A percentile compares a stretch with the other conserved stretches of the same genome.
Conservation (phyloP, 2,329 filamentous ascomycete genomes). For the Fusarium ramigenum region DNA sequence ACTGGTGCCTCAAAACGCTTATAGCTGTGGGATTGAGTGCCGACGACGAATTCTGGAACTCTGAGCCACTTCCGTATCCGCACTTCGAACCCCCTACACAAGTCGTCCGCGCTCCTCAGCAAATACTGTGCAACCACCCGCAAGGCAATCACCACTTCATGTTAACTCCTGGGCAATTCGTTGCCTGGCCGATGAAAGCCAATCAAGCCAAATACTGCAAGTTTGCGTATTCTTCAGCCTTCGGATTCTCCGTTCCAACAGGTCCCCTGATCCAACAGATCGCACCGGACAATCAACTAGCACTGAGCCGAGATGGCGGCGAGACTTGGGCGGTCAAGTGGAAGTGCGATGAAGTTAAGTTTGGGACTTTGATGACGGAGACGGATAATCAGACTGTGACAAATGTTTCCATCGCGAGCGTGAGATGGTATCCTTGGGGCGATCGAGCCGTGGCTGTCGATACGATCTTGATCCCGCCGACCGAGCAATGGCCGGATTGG, state of each 20-base stretch:
- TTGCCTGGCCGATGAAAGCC: conserved; percentile 51
- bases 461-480: conserved; percentile 44
- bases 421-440: conserved; percentile 41
- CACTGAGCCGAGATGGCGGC: conserved; percentile 44
- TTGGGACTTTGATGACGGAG: not conserved
- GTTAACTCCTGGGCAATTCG: conserved; percentile 53
- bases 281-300: conserved; percentile 47
- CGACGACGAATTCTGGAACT: conserved; percentile 56
- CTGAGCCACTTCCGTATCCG: conserved; percentile 48
- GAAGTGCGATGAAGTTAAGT: conserved; percentile 30
- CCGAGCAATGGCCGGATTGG: conserved; percentile 48
- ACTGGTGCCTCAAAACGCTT: conserved; percentile 64
- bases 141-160: conserved; percentile 53
- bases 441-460: conserved; percentile 41
- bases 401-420: not conserved
- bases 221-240: conserved; percentile 59
- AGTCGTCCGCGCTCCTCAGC: conserved; percentile 46
- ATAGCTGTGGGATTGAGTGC: conserved; percentile 51
- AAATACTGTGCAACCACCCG: conserved; percentile 55
- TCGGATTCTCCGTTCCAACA: conserved; percentile 56
- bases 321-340: conserved; percentile 47
- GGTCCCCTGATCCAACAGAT: conserved; percentile 48
- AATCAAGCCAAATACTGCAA: conserved; percentile 57
- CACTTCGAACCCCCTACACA: not conserved
- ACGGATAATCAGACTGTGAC: accelerated